Base-by-base conservation (phyloP, 2,329 filamentous ascomycete genomes). In the Aspergillus sergii region DNA sequence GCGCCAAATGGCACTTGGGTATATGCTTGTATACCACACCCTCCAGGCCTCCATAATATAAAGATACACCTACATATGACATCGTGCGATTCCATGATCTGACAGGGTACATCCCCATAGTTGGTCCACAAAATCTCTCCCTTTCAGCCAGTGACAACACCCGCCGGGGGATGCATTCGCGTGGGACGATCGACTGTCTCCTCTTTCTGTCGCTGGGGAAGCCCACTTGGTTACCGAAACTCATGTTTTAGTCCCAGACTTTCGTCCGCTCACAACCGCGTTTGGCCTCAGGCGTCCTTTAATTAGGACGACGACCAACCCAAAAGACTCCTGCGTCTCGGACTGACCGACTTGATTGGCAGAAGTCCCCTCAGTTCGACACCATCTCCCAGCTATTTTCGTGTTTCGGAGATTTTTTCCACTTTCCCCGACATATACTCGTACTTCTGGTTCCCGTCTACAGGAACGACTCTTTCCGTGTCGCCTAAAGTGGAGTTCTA, bases 161-260 rank as follows among this genome's bases (percentile, higher is more conserved):
- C 59, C 56, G 57, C 61, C 58, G 28, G 55, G 51, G 28, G 50
- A 56, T 59, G 58, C 54, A 59, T 45, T 58, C 59, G 58, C 58
- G 62, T 68, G 63, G 66, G 63, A 56, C 59, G 63, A 67, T 68
- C 66, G 56, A 21, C 58, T 50, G 54, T 64, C 53, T 56, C 23
- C 54, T 21, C 54, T 41, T 34, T 59, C 36, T 63, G 45, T 53
- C 45, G 45, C 63, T 63, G 41, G 60, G 57, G 53, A 60, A 65
- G 63, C 58, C 60, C 55, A 60, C 57, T 50, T 50, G 46, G 46
- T 50, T 50, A 50, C 46, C 46, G 46, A 50, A 11, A n/a, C 19
- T 30, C 23, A 26, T 50, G 46, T 11, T 50, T 50, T 28, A 50
- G 46, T 34, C 51, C 51, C 51, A 36, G 51, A 54, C 30, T 34